Conservation (phyloP, 768 basidiomycete species). For the Suillus americanus region DNA sequence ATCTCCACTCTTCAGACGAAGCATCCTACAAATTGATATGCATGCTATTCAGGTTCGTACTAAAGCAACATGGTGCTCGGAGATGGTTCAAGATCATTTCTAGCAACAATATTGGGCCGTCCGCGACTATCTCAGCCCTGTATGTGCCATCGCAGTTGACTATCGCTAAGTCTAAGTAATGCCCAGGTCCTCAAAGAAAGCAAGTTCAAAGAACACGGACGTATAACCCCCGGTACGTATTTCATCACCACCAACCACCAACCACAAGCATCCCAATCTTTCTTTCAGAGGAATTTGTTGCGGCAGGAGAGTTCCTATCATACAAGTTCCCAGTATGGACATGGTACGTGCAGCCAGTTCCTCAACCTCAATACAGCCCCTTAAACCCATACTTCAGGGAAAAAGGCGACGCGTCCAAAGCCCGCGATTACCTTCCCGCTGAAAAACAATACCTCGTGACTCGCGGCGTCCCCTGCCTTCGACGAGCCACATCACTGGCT, state of each 20-base stretch:
- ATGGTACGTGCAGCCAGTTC: slow-evolving; percentile 58
- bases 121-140: slow-evolving; percentile 91
- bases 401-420: slow-evolving; percentile 82
- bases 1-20: slow-evolving; percentile 11
- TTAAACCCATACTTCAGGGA: slow-evolving; percentile 59
- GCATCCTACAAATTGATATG: slow-evolving; percentile 30
- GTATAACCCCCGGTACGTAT: slow-evolving; percentile 85
- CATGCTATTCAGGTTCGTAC: slow-evolving; percentile 47
- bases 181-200: slow-evolving; percentile 90
- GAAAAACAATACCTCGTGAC: slow-evolving; percentile 98
- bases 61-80: background rate
- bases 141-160: slow-evolving; percentile 40
- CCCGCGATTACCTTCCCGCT: slow-evolving; percentile 87
- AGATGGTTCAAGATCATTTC: slow-evolving; percentile 8
- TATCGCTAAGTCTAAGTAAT: slow-evolving; percentile 22
- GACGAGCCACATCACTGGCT: slow-evolving; percentile 87
- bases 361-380: slow-evolving; percentile 1
- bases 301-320: slow-evolving; percentile 93
- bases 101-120: slow-evolving; percentile 94
- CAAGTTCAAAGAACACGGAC: slow-evolving; percentile 98
- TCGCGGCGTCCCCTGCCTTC: slow-evolving; percentile 93
- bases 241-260: slow-evolving; percentile 1
- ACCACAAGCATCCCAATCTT: slow-evolving; percentile 4
- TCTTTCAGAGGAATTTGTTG: slow-evolving; percentile 89
- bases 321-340: slow-evolving; percentile 99